These are phyloP conservation scores for Leishmania arabica DNA, from an alignment of 208 protist species.

Conservation along the genomic window DNA sequence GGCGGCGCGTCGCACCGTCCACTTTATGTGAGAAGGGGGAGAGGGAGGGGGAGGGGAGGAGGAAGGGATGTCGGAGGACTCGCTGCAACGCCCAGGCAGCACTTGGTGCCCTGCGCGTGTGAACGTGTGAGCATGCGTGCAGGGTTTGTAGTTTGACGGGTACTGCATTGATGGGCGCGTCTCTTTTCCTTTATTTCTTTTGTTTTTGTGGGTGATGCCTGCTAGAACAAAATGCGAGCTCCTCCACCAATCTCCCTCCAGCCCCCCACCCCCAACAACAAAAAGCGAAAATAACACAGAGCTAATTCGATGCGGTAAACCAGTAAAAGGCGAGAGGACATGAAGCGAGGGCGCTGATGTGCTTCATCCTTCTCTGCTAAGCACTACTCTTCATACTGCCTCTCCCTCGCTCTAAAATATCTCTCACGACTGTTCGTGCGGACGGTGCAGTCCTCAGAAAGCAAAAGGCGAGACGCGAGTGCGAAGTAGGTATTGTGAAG, in stretches of 20 bases:
- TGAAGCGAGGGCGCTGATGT: neutral
- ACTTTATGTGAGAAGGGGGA: constrained; percentile 46
- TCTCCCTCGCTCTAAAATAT: neutral
- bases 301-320: neutral
- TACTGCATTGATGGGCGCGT: constrained; percentile 1
- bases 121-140: neutral
- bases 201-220: neutral
- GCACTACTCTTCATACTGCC: neutral
- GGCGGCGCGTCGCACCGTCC: constrained; percentile 53
- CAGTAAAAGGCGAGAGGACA: neutral
- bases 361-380: neutral
- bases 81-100: neutral
- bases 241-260: too few species aligned
- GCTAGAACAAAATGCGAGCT: neutral
- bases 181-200: neutral
- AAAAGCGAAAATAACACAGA: neutral
- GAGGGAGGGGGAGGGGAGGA: too few species aligned
- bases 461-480: neutral
- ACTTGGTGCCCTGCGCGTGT: neutral
- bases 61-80: neutral
- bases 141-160: neutral
- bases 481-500: neutral
- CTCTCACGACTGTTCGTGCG: neutral
- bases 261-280: neutral
- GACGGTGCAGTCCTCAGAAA: neutral